Evolutionary conservation across 163 green algal genomes (phyloP).

Genomic region (Picocystis sp.): DNA sequence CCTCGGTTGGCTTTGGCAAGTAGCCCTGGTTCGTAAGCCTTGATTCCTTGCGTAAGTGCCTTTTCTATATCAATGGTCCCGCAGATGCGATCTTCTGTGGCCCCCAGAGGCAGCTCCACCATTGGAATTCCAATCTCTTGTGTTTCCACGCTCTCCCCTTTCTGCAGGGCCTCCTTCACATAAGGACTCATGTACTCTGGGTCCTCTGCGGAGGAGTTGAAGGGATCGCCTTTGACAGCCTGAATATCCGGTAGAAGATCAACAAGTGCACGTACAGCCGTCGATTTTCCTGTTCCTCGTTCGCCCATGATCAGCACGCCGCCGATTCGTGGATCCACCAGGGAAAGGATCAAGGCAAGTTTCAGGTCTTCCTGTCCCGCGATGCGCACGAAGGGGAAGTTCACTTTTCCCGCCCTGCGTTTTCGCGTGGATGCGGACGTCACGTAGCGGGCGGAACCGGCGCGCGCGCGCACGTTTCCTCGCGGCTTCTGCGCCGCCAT

Average conservation of each 20-base stretch:
- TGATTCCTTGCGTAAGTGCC: constrained; percentile 70
- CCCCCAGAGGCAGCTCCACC: constrained; percentile 87
- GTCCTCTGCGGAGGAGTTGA: constrained; percentile 79
- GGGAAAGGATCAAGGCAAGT: constrained; percentile 75
- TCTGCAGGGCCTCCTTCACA: constrained; percentile 22
- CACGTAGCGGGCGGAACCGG: too few relatives aligned
- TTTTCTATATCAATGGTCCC: constrained; percentile 95
- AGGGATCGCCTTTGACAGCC: constrained; percentile 64
- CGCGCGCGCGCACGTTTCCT: too few relatives aligned
- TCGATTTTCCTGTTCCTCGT: constrained; percentile 76
- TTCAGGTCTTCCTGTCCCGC: constrained; percentile 87
- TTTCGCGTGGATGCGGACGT: too few relatives aligned
- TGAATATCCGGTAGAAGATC: constrained; percentile 80
- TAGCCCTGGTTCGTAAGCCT: constrained; percentile 71
- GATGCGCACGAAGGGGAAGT: constrained; percentile 70
- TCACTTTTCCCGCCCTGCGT: constrained; percentile 18
- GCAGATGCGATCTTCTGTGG: constrained; percentile 90
- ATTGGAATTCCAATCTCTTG: constrained; percentile 52
- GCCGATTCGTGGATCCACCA: constrained; percentile 78
- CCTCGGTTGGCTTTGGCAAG: constrained; percentile 77
- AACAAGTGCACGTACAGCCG: constrained; percentile 57
- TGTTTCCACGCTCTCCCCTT: constrained; percentile 4
- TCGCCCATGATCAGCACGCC: constrained; percentile 94
- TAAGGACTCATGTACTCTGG: constrained; percentile 80
- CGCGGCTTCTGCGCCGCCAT: too few relatives aligned